Base-by-base conservation (phyloP, 441 rosid genomes). In the Pelargonium cotyledonis region DNA sequence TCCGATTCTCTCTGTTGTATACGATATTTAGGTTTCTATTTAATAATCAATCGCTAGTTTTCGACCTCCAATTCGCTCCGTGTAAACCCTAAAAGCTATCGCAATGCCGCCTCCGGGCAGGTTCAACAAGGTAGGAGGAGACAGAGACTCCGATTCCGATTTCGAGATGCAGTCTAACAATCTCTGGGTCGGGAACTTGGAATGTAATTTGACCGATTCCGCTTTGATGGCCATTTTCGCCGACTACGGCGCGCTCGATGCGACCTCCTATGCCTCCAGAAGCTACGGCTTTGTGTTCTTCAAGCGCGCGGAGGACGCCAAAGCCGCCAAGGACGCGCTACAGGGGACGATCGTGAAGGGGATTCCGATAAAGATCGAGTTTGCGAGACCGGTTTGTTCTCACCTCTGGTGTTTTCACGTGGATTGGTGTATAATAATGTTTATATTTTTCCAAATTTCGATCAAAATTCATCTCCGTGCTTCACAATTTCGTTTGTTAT, bases 381-480 rank as follows among this genome's bases (percentile, higher is more conserved):
- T 80, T 81, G 95, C 95, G 14, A 80, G 96, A 79, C 96, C 95
- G 98, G 98, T 92, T 92, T 70, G 96, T 85, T 71, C 84, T 76
- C 68, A 67, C 15, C 77, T 82, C 72, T 82, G 78, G 43, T 64
- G 73, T 47, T 77, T 58, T 19, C 23, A 65, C 67, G 26, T 70
- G 40, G 44, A 55, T 68, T 68, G 8, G 5, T 69, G 31, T 15
- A 66, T 65, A 6, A 70, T 65, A 12, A 64, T 64, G 62, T 41
- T 64, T 16, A 8, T 47, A 16, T 60, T 68, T 58, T 38, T 64
- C 44, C 65, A 43, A 44, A 8, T 65, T 63, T 53, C n/a, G 66
- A 70, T 40, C 66, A 68, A 76, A 26, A 73, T 68, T 64, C 16
- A 49, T 49, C 57, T 53, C 18, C 18, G 19, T 53, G 18, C 43